Base-by-base conservation (phyloP, 345 rosid genomes). In the Salix purpurea region DNA sequence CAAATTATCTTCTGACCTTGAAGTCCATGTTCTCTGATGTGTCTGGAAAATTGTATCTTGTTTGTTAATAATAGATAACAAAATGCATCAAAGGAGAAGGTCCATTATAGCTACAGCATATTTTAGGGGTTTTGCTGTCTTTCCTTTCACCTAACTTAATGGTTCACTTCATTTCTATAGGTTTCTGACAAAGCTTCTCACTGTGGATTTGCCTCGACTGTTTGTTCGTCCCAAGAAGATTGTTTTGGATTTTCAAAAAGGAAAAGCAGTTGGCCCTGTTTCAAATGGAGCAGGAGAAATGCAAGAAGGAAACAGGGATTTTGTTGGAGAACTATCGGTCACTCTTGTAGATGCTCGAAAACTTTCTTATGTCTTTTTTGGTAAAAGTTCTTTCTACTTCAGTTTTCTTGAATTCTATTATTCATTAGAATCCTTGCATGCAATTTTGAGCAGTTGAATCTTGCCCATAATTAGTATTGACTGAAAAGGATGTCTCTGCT, bases 221-320 rank as follows among this genome's bases (percentile, higher is more conserved):
- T 96, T 96, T 87, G 98, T 93, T 73, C 97, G 97, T 40, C 99
- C 99, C 75, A 93, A 93, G 87, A 96, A 93, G 90, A 96, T 96
- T 80, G 97, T 96, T 76, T 86, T 96, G 87, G 99, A 96, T 88
- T 96, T 93, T 78, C 94, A 92, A 66, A 92, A 92, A 78, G 99
- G 97, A 74, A 90, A 86, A 82, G 94, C 98, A 64, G 99, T 96
- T 80, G 98, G 98, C 30, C 99, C 97, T 67, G 82, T 92, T 62
- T 73, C 90, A 71, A 87, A 79, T 79, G 92, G 87, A 86, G 82
- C 97, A 65, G 91, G 92, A 83, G 99, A 92, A 83, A 81, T 89
- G 75, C 98, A 90, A 88, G 97, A 91, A 84, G 94, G 93, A 74
- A 92, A 93, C 86, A 89, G 73, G 77, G 97, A 92, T 89, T 96